These are phyloP conservation scores for Psilocybe sp. DNA, from an alignment of 768 basidiomycete genomes.

Conservation along the genomic window DNA sequence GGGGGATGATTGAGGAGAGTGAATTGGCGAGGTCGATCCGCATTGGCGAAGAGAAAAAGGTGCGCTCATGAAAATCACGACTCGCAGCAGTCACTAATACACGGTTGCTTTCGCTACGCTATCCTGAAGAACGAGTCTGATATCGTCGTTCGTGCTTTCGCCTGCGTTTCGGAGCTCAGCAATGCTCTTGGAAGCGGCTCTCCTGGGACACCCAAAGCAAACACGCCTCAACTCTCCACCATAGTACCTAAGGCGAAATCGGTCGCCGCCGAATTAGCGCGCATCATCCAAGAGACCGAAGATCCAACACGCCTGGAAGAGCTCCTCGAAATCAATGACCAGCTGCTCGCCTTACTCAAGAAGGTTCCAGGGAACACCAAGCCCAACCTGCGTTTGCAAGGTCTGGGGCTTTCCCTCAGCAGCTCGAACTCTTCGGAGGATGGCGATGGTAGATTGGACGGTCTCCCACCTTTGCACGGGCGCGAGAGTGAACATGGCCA, in stretches of 20 bases:
- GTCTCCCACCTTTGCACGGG: constrained; percentile 23
- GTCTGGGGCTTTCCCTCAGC: constrained; percentile 42
- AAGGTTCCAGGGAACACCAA: constrained; percentile 36
- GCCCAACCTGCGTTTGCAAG: constrained; percentile 39
- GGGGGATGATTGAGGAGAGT: constrained; percentile 86
- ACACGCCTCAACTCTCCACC: constrained; percentile 24
- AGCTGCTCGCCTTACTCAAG: constrained; percentile 55
- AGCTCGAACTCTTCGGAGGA: constrained; percentile 10
- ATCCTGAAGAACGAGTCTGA: constrained; percentile 41
- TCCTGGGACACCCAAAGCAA: constrained; percentile 15
- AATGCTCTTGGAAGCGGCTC: constrained; percentile 17
- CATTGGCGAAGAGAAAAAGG: constrained; percentile 54
- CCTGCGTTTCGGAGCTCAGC: constrained; percentile 38
- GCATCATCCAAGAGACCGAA: constrained; percentile 51
- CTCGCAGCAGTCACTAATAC: too few relatives aligned
- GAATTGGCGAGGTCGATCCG: constrained; percentile 72
- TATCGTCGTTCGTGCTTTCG: constrained; percentile 44
- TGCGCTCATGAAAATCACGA: constrained; percentile 16
- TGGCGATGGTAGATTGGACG: constrained; percentile 20
- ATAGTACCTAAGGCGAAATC: constrained; percentile 46
- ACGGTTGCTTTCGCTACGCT: constrained; percentile 2
- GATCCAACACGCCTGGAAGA: constrained; percentile 64
- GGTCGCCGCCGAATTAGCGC: constrained; percentile 48
- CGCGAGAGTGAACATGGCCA: constrained; percentile 12
- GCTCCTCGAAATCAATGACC: constrained; percentile 71